Percentiles rank a stretch among this genome's conserved stretches.
Conservation (phyloP, 2,329 filamentous ascomycete species). For the Penicillium sp. region DNA sequence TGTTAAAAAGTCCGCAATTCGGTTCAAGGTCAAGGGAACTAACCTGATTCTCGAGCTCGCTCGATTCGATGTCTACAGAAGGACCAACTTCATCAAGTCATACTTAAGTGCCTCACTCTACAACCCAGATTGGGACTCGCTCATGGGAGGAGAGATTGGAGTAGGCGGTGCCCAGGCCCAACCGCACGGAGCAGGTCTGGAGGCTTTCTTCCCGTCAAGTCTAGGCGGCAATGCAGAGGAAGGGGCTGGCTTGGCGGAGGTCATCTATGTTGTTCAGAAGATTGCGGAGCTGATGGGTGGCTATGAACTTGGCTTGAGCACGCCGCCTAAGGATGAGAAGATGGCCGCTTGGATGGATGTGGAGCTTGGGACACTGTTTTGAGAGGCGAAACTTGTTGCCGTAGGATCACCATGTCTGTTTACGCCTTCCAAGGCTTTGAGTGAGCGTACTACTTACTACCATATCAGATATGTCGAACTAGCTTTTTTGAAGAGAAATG, state of each 20-base stretch:
- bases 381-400: neutral
- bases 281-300: conserved; percentile 32
- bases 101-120: conserved; percentile 49
- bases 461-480: neutral
- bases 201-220: conserved; percentile 45
- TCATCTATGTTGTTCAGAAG: conserved; percentile 43
- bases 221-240: conserved; percentile 22
- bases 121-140: conserved; percentile 49
- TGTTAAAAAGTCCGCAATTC: conserved; percentile 48
- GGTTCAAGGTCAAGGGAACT: conserved; percentile 48
- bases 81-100: conserved; percentile 25
- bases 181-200: conserved; percentile 29
- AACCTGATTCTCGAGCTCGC: conserved; percentile 52
- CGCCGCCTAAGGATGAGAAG: neutral
- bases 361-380: conserved; percentile 41
- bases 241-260: conserved; percentile 43
- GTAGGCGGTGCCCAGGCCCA: neutral
- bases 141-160: conserved; percentile 38
- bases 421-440: neutral
- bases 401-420: neutral
- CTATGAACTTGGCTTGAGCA: neutral
- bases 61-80: conserved; percentile 48
- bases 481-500: neutral
- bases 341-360: conserved; percentile 27
- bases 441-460: neutral